Conservation (phyloP, 192 early-diverging fungal genomes). For the Coemansia sp. region DNA sequence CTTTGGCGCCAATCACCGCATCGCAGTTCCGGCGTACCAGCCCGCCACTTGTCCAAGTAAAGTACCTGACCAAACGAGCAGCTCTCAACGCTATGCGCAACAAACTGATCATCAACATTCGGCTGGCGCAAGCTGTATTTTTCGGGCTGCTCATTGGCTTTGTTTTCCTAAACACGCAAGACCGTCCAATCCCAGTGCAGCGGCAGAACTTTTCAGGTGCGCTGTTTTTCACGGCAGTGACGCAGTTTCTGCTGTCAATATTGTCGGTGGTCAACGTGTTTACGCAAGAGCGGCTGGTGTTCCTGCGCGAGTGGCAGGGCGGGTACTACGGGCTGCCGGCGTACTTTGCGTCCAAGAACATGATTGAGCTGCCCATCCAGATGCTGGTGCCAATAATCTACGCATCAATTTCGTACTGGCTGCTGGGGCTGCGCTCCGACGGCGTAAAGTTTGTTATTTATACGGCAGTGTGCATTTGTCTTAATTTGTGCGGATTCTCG, state of each 20-base stretch:
- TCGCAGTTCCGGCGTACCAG: slow-evolving; percentile 33
- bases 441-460: slow-evolving; percentile 50
- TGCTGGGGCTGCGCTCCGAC: slow-evolving; percentile 54
- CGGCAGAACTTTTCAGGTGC: slow-evolving; percentile 58
- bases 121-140: slow-evolving; percentile 47
- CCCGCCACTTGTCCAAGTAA: slow-evolving; percentile 37
- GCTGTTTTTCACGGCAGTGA: slow-evolving; percentile 55
- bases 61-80: slow-evolving; percentile 49
- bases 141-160: slow-evolving; percentile 58
- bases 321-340: slow-evolving; percentile 60
- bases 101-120: slow-evolving; percentile 52
- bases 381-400: slow-evolving; percentile 52
- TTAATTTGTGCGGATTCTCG: slow-evolving; percentile 54
- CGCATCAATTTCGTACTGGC: slow-evolving; percentile 56
- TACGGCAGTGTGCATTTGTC: slow-evolving; percentile 26
- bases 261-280: slow-evolving; percentile 57
- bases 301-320: slow-evolving; percentile 57
- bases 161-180: slow-evolving; percentile 55
- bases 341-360: slow-evolving; percentile 60
- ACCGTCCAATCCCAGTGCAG: slow-evolving; percentile 26
- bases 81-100: slow-evolving; percentile 54
- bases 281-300: slow-evolving; percentile 57
- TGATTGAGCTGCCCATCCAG: slow-evolving; percentile 58
- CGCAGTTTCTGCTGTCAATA: slow-evolving; percentile 48
- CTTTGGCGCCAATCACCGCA: slow-evolving; percentile 14